Conservation (phyloP, 2,329 filamentous ascomycete species). For the Trichoderma cornu-damae region DNA sequence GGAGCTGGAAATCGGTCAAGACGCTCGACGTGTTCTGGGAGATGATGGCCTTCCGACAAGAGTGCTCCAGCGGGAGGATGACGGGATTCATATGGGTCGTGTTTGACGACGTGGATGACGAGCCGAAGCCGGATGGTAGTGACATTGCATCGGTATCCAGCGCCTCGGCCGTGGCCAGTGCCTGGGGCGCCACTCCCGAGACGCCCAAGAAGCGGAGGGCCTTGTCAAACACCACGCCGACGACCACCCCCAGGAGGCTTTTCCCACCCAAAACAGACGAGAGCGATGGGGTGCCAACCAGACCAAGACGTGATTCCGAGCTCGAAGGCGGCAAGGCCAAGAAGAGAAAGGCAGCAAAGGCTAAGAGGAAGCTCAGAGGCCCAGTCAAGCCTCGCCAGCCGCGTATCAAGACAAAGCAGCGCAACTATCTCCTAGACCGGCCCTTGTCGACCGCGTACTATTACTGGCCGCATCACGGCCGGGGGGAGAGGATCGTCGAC, state of each 20-base stretch:
- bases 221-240: conserved; percentile 27
- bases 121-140: conserved; percentile 2
- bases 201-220: conserved; percentile 33
- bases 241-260: conserved; percentile 33
- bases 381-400: conserved; percentile 60
- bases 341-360: conserved; percentile 35
- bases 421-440: conserved; percentile 45
- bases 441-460: conserved; percentile 58
- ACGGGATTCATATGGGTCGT: conserved; percentile 96
- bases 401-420: conserved; percentile 55
- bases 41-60: conserved; percentile 93
- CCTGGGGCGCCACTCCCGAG: conserved; percentile 21
- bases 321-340: conserved; percentile 16
- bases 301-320: neutral
- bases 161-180: conserved; percentile 25
- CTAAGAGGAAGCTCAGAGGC: conserved; percentile 50
- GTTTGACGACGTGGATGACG: conserved; percentile 52
- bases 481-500: conserved; percentile 59
- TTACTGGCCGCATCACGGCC: conserved; percentile 56
- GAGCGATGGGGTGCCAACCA: neutral
- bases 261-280: conserved; percentile 26
- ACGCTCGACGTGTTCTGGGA: conserved; percentile 96
- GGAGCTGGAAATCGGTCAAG: conserved; percentile 77
- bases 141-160: conserved; percentile 26
- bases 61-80: conserved; percentile 86